Evolutionary conservation across 139 green algal species (phyloP).

Genomic region (Penium margaritaceum): DNA sequence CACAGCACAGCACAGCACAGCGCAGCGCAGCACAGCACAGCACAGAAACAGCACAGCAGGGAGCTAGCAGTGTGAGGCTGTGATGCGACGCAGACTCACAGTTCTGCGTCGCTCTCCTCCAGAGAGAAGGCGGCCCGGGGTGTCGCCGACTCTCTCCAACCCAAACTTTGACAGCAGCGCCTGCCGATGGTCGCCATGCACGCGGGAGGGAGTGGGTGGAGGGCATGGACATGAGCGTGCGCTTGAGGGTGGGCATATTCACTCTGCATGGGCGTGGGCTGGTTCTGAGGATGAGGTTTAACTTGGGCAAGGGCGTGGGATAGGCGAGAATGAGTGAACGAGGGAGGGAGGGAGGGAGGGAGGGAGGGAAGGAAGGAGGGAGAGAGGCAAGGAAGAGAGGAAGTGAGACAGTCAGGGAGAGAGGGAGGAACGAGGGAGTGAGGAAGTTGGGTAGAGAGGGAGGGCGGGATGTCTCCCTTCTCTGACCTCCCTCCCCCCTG

Average conservation of each 20-base stretch:
- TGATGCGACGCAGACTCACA: no score
- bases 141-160: conserved; percentile 29
- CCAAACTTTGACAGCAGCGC: conserved; percentile 34
- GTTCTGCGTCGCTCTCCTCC: conserved; percentile 32
- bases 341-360: not conserved
- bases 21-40: not conserved
- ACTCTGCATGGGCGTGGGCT: not conserved
- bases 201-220: not conserved
- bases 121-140: conserved; percentile 19
- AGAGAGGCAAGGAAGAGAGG: conserved; percentile 18
- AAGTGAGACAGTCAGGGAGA: no score
- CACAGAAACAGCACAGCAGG: not conserved
- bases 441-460: no score
- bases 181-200: not conserved
- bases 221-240: not conserved
- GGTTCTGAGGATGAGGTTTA: not conserved
- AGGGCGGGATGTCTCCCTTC: no score
- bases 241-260: not conserved
- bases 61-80: conserved; percentile 8
- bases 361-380: not conserved
- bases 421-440: no score
- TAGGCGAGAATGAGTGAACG: not conserved
- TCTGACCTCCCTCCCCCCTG: no score
- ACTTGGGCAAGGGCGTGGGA: not conserved
- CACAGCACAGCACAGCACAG: not conserved